A percentile compares a stretch with the other conserved stretches of the same genome.
These are phyloP conservation scores for Cercospora zeae-maydis DNA, from an alignment of 2,329 filamentous ascomycete genomes.

Conservation along the genomic window DNA sequence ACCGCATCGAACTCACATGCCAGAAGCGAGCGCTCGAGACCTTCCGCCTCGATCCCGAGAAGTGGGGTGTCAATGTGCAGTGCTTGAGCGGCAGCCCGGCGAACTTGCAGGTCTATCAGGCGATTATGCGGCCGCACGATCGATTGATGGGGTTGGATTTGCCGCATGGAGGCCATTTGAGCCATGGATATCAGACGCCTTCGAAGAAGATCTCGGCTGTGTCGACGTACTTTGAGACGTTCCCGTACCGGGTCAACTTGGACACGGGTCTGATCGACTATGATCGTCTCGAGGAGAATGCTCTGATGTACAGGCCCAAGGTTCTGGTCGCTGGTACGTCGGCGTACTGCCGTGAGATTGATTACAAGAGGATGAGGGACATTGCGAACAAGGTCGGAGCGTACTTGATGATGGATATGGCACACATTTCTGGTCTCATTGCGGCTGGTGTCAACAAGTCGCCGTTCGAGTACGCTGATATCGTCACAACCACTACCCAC, in stretches of 20 bases:
- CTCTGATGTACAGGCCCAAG: conserved; percentile 90
- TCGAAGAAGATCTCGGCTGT: conserved; percentile 81
- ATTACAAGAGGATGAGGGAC: conserved; percentile 93
- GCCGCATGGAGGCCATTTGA: conserved; percentile 92
- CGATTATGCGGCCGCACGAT: conserved; percentile 86
- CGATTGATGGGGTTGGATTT: conserved; percentile 95
- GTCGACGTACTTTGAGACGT: conserved; percentile 98
- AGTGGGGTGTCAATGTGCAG: conserved; percentile 99
- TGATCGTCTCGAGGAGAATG: conserved; percentile 84
- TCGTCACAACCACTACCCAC: conserved; percentile 98
- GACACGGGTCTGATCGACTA: conserved; percentile 97
- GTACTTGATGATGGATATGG: conserved; percentile 96
- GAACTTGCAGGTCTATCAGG: conserved; percentile 83
- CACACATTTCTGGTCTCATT: conserved; percentile 94
- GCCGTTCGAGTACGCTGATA: conserved; percentile 87
- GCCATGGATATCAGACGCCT: conserved; percentile 95
- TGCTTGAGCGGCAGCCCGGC: conserved; percentile 77
- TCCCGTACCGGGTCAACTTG: conserved; percentile 88
- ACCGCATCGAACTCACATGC: conserved; percentile 91
- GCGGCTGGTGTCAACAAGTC: conserved; percentile 90
- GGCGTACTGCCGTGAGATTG: conserved; percentile 95
- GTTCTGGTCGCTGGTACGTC: conserved; percentile 94
- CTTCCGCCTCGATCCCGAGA: conserved; percentile 78
- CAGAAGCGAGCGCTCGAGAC: conserved; percentile 88
- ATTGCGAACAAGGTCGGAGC: conserved; percentile 83